These are phyloP conservation scores for Penicillium sp. DNA, from an alignment of 2,329 filamentous ascomycete species.

Conservation along the genomic window DNA sequence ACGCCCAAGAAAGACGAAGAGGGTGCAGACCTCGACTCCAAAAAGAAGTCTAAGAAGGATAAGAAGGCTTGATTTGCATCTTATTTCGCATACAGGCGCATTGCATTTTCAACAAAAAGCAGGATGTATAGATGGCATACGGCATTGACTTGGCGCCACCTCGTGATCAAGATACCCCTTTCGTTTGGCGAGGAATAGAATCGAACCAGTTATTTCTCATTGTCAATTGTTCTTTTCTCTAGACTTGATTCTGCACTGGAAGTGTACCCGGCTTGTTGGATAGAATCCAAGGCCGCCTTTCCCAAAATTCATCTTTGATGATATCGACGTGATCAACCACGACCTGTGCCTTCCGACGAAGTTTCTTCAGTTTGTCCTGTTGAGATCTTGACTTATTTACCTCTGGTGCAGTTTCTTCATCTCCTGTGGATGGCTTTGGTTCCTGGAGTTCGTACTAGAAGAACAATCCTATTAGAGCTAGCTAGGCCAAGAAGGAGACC, in stretches of 20 bases:
- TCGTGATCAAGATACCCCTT: slow-evolving; percentile 36
- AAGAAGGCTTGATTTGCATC: slow-evolving; percentile 29
- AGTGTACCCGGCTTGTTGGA: slow-evolving; percentile 70
- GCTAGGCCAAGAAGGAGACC: background rate
- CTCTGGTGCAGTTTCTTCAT: slow-evolving; percentile 34
- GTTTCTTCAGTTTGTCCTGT: slow-evolving; percentile 77
- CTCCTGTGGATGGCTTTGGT: slow-evolving; percentile 31
- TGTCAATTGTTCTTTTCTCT: slow-evolving; percentile 5
- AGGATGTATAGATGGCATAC: slow-evolving; percentile 18
- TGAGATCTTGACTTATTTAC: slow-evolving; percentile 71
- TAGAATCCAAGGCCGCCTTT: slow-evolving; percentile 77
- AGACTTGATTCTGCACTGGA: slow-evolving; percentile 46
- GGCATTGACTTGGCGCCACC: slow-evolving; percentile 4
- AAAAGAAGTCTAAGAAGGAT: slow-evolving; percentile 51
- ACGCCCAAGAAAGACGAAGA: slow-evolving; percentile 30
- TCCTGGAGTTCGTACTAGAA: slow-evolving; percentile 69
- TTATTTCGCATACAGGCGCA: slow-evolving; percentile 37
- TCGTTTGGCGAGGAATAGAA: slow-evolving; percentile 19
- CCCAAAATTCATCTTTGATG: slow-evolving; percentile 95
- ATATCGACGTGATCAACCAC: slow-evolving; percentile 86
- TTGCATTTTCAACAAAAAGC: slow-evolving; percentile 6
- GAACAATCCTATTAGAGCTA: slow-evolving; percentile 1
- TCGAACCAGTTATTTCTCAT: slow-evolving; percentile 5
- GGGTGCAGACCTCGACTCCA: slow-evolving; percentile 31
- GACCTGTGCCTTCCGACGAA: slow-evolving; percentile 74